A percentile compares a stretch with the other conserved stretches of the same genome.
Evolutionary conservation across 2,329 filamentous ascomycete genomes (phyloP).

Genomic region (Magnaporthiopsis rhizophila): DNA sequence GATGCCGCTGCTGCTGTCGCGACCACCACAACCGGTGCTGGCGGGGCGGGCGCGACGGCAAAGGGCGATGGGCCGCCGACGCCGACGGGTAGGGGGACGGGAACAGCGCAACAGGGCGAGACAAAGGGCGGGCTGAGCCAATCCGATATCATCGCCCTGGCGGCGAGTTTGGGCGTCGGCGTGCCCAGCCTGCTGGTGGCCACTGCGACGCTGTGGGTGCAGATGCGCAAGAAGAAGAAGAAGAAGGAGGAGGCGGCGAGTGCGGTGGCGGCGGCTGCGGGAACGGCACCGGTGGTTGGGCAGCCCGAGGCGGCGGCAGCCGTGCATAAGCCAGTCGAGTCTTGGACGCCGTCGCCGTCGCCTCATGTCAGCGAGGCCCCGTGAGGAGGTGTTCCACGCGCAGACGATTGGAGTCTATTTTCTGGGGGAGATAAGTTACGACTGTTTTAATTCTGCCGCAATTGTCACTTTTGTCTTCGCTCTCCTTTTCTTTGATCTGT

Average conservation of each 20-base stretch:
- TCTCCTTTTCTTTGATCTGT: too few relatives aligned
- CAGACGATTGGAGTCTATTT: too few relatives aligned
- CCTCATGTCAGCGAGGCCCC: neutral
- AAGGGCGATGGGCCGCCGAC: neutral
- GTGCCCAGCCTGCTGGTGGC: slow-evolving; percentile 26
- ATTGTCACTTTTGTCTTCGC: too few relatives aligned
- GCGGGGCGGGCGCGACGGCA: neutral
- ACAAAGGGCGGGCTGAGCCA: slow-evolving; percentile 16
- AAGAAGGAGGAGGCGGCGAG: slow-evolving; percentile 7
- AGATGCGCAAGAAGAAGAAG: slow-evolving; percentile 15
- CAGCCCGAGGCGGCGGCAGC: neutral
- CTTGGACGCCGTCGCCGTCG: neutral
- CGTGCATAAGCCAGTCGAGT: neutral
- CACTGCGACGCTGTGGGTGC: slow-evolving; percentile 15
- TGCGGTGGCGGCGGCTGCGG: neutral
- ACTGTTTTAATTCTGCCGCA: too few relatives aligned
- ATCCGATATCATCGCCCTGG: slow-evolving; percentile 18
- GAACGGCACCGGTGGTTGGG: neutral
- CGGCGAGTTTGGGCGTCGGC: slow-evolving; percentile 19
- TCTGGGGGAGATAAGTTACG: too few relatives aligned
- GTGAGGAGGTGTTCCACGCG: neutral
- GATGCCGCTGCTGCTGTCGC: slow-evolving; percentile 5
- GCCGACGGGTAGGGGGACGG: neutral
- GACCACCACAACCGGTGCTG: neutral
- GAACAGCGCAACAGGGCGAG: neutral